phyloP scores from a whole-genome alignment of 164 flowering plant genomes.

The Vitis rotundifolia region DNA sequence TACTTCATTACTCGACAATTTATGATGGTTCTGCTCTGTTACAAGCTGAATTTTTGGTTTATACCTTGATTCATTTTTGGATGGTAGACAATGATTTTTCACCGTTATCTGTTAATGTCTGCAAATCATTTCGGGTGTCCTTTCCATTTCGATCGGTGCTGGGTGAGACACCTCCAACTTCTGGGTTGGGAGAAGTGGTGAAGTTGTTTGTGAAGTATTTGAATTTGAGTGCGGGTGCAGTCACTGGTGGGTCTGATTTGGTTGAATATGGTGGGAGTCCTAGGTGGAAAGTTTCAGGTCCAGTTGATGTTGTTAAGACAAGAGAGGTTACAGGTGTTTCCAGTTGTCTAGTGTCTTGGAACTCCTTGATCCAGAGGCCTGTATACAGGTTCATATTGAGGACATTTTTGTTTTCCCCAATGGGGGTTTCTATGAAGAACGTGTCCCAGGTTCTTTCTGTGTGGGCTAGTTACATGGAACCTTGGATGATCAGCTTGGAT shows the following conservation, averaged over 20 bases:
- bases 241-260: slow-evolving; percentile 22
- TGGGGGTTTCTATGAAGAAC: slow-evolving; percentile 69
- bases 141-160: slow-evolving; percentile 47
- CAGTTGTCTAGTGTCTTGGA: slow-evolving; percentile 50
- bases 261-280: slow-evolving; percentile 37
- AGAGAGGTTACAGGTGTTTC: slow-evolving; percentile 22
- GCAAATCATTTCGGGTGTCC: slow-evolving; percentile 51
- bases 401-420: slow-evolving; percentile 72
- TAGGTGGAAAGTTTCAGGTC: slow-evolving; percentile 28
- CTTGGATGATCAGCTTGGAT: slow-evolving; percentile 62
- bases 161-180: slow-evolving; percentile 62
- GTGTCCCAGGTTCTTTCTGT: slow-evolving; percentile 58
- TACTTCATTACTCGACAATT: slow-evolving; percentile 52
- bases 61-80: slow-evolving; percentile 67
- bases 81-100: slow-evolving; percentile 86
- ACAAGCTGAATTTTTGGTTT: slow-evolving; percentile 67
- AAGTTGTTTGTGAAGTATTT: slow-evolving; percentile 67
- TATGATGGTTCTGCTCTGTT: slow-evolving; percentile 39
- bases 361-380: slow-evolving; percentile 66
- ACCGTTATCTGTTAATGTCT: slow-evolving; percentile 45
- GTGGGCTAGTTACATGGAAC: slow-evolving; percentile 75
- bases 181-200: slow-evolving; percentile 75
- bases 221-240: slow-evolving; percentile 37
- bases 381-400: slow-evolving; percentile 77
- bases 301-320: slow-evolving; percentile 30